phyloP scores from a whole-genome alignment of 1,139 yeast genomes.

The Debaryomyces udenii region DNA sequence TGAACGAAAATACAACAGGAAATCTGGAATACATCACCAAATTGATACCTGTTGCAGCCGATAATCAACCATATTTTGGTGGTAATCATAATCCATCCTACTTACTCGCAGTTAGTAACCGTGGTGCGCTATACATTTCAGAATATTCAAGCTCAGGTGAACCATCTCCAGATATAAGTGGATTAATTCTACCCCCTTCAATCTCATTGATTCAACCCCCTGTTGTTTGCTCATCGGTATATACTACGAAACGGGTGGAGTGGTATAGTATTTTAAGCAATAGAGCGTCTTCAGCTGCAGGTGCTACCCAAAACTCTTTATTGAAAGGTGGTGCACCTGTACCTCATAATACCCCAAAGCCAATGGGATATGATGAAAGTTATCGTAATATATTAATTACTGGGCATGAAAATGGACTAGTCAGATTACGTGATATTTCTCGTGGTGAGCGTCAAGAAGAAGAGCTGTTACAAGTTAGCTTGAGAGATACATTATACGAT shows the following conservation, averaged over 20 bases:
- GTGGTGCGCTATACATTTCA: conserved; percentile 50
- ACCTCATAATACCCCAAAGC: conserved; percentile 37
- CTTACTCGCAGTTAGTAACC: conserved; percentile 58
- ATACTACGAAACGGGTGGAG: conserved; percentile 60
- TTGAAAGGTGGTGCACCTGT: conserved; percentile 82
- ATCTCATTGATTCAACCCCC: conserved; percentile 78
- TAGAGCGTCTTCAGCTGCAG: conserved; percentile 39
- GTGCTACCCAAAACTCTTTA: conserved; percentile 41
- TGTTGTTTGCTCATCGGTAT: conserved; percentile 58
- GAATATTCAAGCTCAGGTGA: conserved; percentile 20
- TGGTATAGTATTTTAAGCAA: conserved; percentile 74
- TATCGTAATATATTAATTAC: conserved; percentile 66
- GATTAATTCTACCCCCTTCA: conserved; percentile 75
- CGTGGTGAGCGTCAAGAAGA: conserved; percentile 71
- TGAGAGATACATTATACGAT: conserved; percentile 38
- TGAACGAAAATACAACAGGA: conserved; percentile 20
- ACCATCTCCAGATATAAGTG: conserved; percentile 24
- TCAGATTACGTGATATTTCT: conserved; percentile 81
- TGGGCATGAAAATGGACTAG: conserved; percentile 81
- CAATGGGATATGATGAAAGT: conserved; percentile 58
- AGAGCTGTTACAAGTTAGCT: conserved; percentile 37
- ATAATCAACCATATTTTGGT: conserved; percentile 59
- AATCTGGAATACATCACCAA: conserved; percentile 28
- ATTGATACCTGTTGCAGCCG: conserved; percentile 38
- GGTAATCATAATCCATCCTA: conserved; percentile 72